Evolutionary conservation across 371 early-diverging fungal species (phyloP), one percentile per base, ranked within the genome.

Genomic region (Zychaea mexicana): DNA sequence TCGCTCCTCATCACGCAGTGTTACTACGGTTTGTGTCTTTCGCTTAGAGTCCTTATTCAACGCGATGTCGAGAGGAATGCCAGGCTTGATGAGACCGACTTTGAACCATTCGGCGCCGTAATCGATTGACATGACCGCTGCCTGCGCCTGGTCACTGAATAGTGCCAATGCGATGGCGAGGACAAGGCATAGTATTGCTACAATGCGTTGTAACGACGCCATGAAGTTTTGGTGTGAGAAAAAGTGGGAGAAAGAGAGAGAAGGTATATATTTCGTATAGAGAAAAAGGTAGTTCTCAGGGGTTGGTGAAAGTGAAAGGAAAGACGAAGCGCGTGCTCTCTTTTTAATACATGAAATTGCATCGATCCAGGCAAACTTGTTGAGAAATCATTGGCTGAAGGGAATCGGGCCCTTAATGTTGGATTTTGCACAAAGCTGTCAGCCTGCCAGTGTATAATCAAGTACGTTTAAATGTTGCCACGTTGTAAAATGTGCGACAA

Each of bases 71-170:
- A 97, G 78, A 15, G 94, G 91, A 22, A 90, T 89, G 15, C 96
- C 96, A 10, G 96, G 91, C 67, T 94, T 94, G 66, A 96, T 95
- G 55, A 98, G 79, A 7, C 93, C 94, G 24, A 96, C 92, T 67
- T 97, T 97, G 77, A 96, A 92, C 96, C 96, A 97, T 61, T 97
- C 96, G 0, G 94, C 89, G 57, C 99, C 99, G 72, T 91, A 95
- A 75, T 98, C 99, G 71, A 98, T 94, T 15, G 96, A 94, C 74
- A 98, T 90, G 42, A 98, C 96, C 15, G 90, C 88, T 13, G 88
- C 88, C 19, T 42, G 55, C 9, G 45, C 56, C 39, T 32, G 24
- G 12, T 30, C 22, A 24, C 45, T 58, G 0, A 58, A n/a, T 26
- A 58, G 38, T 8, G 59, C 19, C 19, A 58, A n/a, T 30, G 30